Conservation (phyloP, 2,329 filamentous ascomycete genomes). For the Cucurbitaria berberidis region DNA sequence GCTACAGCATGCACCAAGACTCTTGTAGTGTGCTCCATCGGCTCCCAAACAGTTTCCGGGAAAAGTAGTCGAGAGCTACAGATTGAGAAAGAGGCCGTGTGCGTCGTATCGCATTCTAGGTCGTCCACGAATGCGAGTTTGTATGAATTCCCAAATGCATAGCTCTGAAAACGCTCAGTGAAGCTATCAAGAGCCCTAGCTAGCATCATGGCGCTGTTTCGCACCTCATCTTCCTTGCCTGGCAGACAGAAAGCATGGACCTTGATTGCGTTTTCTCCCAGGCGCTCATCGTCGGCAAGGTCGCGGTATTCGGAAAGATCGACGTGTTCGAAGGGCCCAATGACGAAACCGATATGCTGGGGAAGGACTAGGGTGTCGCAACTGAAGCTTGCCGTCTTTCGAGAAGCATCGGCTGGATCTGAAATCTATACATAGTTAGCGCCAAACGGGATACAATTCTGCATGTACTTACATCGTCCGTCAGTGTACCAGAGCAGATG, state of each 20-base stretch:
- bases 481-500: conserved; percentile 86
- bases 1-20: conserved; percentile 83
- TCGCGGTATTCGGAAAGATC: conserved; percentile 88
- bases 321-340: conserved; percentile 93
- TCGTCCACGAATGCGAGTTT: conserved; percentile 96
- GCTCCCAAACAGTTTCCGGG: conserved; percentile 83
- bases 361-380: conserved; percentile 72
- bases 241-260: conserved; percentile 92
- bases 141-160: conserved; percentile 84
- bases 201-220: conserved; percentile 84
- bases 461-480: conserved; percentile 68
- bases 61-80: conserved; percentile 87
- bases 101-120: conserved; percentile 73
- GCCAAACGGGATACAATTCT: conserved; percentile 2
- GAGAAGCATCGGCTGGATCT: conserved; percentile 76
- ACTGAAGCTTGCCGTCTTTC: conserved; percentile 87
- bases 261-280: conserved; percentile 86
- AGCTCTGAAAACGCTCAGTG: conserved; percentile 84
- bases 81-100: conserved; percentile 83
- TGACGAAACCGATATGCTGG: conserved; percentile 89
- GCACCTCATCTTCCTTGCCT: conserved; percentile 78
- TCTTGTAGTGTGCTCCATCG: conserved; percentile 80
- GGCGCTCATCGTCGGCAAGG: conserved; percentile 87
- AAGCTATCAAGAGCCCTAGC: conserved; percentile 89
- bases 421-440: conserved; percentile 54